Conservation (phyloP, 139 green algal genomes). For the Asterochloris sp. region DNA sequence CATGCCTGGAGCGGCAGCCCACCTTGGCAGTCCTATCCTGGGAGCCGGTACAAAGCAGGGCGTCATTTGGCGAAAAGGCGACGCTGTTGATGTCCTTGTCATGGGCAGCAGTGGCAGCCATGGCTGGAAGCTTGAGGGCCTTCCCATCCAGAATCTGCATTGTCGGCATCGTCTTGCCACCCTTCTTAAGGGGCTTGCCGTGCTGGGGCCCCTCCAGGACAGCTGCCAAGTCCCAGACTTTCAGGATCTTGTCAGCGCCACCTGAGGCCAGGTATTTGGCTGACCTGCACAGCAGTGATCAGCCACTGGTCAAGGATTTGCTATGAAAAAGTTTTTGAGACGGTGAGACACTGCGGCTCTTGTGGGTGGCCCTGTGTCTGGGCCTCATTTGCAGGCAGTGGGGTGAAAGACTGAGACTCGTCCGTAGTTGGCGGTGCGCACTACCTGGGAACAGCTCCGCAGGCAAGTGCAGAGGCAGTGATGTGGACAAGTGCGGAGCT, state of each 20-base stretch:
- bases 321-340: too few species aligned
- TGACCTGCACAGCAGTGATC: background rate
- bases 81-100: conserved; percentile 97
- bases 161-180: background rate
- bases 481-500: too few species aligned
- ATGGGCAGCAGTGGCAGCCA: conserved; percentile 83
- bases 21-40: conserved; percentile 84
- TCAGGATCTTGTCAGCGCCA: conserved; percentile 85
- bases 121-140: conserved; percentile 38
- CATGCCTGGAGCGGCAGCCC: background rate
- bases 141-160: background rate
- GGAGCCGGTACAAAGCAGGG: conserved; percentile 66
- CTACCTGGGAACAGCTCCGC: too few species aligned
- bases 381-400: too few species aligned
- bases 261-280: conserved; percentile 63
- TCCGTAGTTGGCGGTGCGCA: too few species aligned
- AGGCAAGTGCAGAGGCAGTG: too few species aligned
- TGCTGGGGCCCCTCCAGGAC: background rate
- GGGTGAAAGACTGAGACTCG: too few species aligned
- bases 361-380: too few species aligned
- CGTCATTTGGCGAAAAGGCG: conserved; percentile 67
- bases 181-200: background rate
- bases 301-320: too few species aligned
- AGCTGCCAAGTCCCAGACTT: conserved; percentile 36
- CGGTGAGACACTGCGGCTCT: too few species aligned